Evolutionary conservation across 225 moss, liverwort and hornwort species (phyloP), one percentile per base, ranked within the genome.

Genomic region (Physcomitrellopsis africana): DNA sequence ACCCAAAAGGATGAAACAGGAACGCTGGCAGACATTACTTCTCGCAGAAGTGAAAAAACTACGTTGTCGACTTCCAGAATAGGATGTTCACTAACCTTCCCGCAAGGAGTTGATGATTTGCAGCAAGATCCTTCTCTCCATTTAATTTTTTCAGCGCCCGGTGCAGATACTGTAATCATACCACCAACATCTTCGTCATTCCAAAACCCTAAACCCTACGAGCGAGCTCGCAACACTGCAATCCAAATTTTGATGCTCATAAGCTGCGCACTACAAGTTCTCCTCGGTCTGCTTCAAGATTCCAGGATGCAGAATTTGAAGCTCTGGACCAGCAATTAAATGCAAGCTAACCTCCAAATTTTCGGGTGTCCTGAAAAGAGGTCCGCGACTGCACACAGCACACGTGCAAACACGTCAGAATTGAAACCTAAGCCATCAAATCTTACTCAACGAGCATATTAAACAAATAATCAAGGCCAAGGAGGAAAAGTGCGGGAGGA

Each of bases 131-230:
- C 70, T 78, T 86, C 69, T 86, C 86, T 24, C 83, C 83, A 49
- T 83, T 79, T 67, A 83, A 78, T 32, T 86, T 86, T 76, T 83
- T 86, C 70, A 86, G 73, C 22, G 86, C 83, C 56, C 76, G 81
- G 73, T 86, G 86, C 52, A 86, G 60, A 73, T 81, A 79, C 86
- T 86, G 83, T 56, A 17, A 58, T 62, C 69, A 82, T 2, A 37
- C 57, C 51, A 43, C 73, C 72, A 60, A 60, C 19, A 46, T 57
- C 56, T 37, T 14, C 37, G 59, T 72, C 63, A 78, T 64, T 75
- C 62, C 67, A 67, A 72, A 78, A 54, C 23, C 77, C 59, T 65
- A 18, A 37, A 37, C 32, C 32, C 32, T 2, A 24, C 24, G 1
- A 24, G 24, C 24, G 24, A 24, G 24, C 24, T 24, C 24, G 24